A percentile compares a stretch with the other conserved stretches of the same genome.
phyloP scores from a whole-genome alignment of 768 basidiomycete genomes.

The Lactifluus hygrophoroides region DNA sequence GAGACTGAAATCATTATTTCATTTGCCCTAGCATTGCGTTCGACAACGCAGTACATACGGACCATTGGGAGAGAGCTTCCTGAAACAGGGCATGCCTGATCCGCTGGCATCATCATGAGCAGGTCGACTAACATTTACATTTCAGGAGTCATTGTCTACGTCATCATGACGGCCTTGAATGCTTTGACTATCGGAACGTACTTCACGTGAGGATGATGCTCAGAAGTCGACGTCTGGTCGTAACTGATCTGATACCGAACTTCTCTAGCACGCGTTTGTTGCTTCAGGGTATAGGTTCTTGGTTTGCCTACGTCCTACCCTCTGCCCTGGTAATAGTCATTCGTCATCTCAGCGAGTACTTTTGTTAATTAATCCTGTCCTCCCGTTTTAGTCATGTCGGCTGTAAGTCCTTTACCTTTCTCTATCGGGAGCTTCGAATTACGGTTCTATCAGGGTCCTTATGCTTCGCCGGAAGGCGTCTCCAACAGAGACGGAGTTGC shows the following conservation, averaged over 20 bases:
- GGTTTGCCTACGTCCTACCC: conserved; percentile 17
- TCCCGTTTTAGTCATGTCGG: conserved; percentile 7
- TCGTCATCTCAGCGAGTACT: background rate
- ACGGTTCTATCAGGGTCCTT: conserved; percentile 9
- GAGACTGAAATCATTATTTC: background rate
- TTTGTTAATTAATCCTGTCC: background rate
- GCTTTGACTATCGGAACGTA: conserved; percentile 17
- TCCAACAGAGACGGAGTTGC: conserved; percentile 15
- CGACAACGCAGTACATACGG: conserved; percentile 5
- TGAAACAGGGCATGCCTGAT: conserved; percentile 15
- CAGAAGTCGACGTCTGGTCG: background rate
- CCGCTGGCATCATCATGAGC: background rate
- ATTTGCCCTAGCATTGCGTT: conserved; percentile 11
- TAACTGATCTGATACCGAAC: background rate
- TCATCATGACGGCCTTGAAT: conserved; percentile 16
- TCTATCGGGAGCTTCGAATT: background rate
- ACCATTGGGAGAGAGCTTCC: conserved; percentile 11
- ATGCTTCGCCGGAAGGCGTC: conserved; percentile 13
- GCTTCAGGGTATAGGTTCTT: conserved; percentile 13
- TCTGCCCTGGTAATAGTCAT: conserved; percentile 7
- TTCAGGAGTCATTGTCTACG: conserved; percentile 17
- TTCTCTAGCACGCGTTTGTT: background rate
- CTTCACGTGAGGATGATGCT: conserved; percentile 3
- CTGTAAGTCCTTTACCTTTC: conserved; percentile 1
- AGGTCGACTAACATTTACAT: background rate